Percentiles rank a stretch among this genome's conserved stretches.
phyloP scores from a whole-genome alignment of 2,329 filamentous ascomycete genomes.

The Xenoacremonium recifei region DNA sequence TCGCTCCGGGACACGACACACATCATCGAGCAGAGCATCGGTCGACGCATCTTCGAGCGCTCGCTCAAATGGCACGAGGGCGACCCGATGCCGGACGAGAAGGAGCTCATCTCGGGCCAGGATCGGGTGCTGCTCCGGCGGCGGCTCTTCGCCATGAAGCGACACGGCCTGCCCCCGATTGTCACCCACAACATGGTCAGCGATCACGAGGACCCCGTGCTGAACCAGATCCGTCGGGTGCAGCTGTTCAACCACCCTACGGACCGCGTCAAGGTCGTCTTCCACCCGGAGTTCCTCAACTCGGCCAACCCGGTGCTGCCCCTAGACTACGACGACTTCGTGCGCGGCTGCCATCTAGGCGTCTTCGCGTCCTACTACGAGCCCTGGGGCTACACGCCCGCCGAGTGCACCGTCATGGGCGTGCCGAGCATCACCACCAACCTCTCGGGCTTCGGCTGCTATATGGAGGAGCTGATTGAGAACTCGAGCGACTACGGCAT shows the following conservation, averaged over 20 bases:
- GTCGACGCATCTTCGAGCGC: constrained; percentile 90
- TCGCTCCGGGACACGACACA: constrained; percentile 90
- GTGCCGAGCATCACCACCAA: constrained; percentile 98
- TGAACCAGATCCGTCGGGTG: constrained; percentile 93
- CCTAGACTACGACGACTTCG: constrained; percentile 97
- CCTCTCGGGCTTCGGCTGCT: constrained; percentile 95
- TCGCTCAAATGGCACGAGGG: constrained; percentile 95
- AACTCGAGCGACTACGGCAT: constrained; percentile 98
- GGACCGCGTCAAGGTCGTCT: constrained; percentile 95
- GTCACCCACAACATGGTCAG: constrained; percentile 99
- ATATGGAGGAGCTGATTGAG: constrained; percentile 99
- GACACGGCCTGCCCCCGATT: constrained; percentile 84
- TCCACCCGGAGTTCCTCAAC: constrained; percentile 97
- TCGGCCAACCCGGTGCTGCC: constrained; percentile 93
- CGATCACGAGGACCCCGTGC: constrained; percentile 85
- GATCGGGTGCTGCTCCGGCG: constrained; percentile 91
- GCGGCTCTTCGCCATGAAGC: constrained; percentile 94
- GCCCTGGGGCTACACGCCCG: constrained; percentile 97
- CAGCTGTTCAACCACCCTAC: constrained; percentile 95
- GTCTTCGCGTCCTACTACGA: constrained; percentile 98
- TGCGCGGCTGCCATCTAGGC: constrained; percentile 92
- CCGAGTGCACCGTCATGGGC: constrained; percentile 98
- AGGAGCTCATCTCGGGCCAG: constrained; percentile 87
- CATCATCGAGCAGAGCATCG: constrained; percentile 89
- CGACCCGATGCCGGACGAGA: constrained; percentile 89